Evolutionary conservation across 225 moss, liverwort and hornwort species (phyloP).

Genomic region (Straminergon stramineum): DNA sequence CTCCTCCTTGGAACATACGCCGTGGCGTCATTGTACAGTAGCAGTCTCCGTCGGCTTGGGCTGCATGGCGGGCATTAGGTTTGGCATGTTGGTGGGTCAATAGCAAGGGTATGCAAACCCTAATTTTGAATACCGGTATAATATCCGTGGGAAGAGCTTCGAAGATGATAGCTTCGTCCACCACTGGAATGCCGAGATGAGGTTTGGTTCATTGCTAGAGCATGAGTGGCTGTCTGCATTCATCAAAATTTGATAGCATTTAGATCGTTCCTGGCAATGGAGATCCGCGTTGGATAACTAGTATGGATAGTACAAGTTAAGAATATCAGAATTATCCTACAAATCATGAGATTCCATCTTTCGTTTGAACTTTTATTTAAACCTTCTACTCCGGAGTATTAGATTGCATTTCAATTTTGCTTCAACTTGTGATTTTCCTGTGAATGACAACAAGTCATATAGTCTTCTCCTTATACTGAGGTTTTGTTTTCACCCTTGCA

Average conservation of each 20-base stretch:
- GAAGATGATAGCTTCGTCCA: background rate
- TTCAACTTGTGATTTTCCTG: no score
- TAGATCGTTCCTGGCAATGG: background rate
- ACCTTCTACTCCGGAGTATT: no score
- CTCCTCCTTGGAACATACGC: constrained; percentile 12
- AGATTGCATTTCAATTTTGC: no score
- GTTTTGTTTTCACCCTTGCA: no score
- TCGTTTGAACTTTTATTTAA: no score
- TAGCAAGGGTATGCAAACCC: background rate
- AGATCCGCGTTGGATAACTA: background rate
- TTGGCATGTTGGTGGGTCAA: constrained; percentile 7
- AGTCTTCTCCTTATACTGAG: no score
- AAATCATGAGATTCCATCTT: background rate
- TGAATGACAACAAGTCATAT: no score
- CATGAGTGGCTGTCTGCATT: background rate
- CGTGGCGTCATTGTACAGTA: constrained; percentile 22
- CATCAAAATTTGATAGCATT: background rate
- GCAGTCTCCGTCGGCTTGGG: constrained; percentile 23
- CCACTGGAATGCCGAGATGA: background rate
- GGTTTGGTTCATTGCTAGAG: background rate
- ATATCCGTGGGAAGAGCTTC: background rate
- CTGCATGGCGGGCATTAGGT: constrained; percentile 28
- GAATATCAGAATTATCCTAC: background rate
- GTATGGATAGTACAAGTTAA: background rate
- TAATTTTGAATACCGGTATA: background rate